Percentiles rank a stretch among this genome's conserved stretches.
These are phyloP conservation scores for Eucalyptus rudis DNA, from an alignment of 345 rosid species.

Conservation along the genomic window DNA sequence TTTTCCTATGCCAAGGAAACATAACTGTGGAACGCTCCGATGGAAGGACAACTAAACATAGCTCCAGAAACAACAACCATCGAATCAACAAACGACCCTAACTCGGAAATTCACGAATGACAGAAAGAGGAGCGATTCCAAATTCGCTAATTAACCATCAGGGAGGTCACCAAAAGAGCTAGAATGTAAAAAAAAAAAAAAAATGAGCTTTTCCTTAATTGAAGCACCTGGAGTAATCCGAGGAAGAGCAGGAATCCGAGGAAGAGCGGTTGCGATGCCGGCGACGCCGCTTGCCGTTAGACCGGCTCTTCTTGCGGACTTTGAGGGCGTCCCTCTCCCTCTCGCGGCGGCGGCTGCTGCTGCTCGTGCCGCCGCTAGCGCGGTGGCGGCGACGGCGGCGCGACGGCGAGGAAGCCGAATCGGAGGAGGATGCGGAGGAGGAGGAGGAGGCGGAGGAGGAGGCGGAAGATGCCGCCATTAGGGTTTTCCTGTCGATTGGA, in stretches of 20 bases:
- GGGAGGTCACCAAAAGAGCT: not conserved
- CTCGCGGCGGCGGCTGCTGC: slow-evolving; percentile 17
- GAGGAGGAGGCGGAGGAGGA: slow-evolving; percentile 8
- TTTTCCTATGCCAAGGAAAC: not conserved
- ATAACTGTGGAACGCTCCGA: not conserved
- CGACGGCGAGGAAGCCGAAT: slow-evolving; percentile 39
- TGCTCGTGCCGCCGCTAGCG: slow-evolving; percentile 6
- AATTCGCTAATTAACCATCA: not conserved
- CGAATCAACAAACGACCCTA: not conserved
- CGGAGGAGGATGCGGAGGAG: slow-evolving; percentile 20
- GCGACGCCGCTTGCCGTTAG: slow-evolving; percentile 49
- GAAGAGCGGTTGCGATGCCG: slow-evolving; percentile 10
- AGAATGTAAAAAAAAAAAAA: not conserved
- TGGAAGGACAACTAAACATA: not conserved
- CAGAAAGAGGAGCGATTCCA: not conserved
- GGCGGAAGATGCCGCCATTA: not conserved
- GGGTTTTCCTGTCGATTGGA: not conserved
- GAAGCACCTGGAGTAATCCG: slow-evolving; percentile 37
- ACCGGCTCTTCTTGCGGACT: slow-evolving; percentile 53
- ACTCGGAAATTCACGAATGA: not conserved
- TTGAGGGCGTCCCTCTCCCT: slow-evolving; percentile 43
- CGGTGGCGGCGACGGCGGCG: slow-evolving; percentile 41
- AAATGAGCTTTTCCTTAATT: not conserved
- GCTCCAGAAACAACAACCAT: not conserved
- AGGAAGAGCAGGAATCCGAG: slow-evolving; percentile 38